Evolutionary conservation across 2,329 filamentous ascomycete species (phyloP).

Genomic region (Alternaria angustiovoidea): DNA sequence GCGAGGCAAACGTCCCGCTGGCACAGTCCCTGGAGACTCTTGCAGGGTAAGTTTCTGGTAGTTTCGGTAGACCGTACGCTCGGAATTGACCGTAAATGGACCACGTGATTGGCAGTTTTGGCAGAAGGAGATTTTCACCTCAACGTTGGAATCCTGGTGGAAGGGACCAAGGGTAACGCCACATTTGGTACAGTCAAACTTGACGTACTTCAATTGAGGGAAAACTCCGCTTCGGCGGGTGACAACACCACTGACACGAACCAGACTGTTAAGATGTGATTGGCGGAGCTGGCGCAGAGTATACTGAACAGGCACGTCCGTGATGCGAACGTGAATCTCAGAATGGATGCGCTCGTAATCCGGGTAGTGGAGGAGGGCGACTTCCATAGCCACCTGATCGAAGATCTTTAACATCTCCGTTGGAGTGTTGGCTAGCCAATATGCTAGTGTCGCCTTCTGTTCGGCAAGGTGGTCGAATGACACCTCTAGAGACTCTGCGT

Average conservation of each 20-base stretch:
- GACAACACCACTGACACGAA: conserved; percentile 93
- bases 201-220: conserved; percentile 97
- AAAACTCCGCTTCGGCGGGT: conserved; percentile 95
- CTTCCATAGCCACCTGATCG: conserved; percentile 95
- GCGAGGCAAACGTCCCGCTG: conserved; percentile 90
- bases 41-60: conserved; percentile 98
- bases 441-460: conserved; percentile 91
- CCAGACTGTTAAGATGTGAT: conserved; percentile 92
- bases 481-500: conserved; percentile 94
- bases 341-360: conserved; percentile 98
- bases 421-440: conserved; percentile 94
- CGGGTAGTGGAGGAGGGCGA: conserved; percentile 93
- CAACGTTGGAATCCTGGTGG: conserved; percentile 94
- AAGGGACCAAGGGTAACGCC: conserved; percentile 91
- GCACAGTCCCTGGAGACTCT: conserved; percentile 95
- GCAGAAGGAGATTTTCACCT: conserved; percentile 96
- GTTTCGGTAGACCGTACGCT: conserved; percentile 98
- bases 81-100: conserved; percentile 93
- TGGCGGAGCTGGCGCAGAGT: conserved; percentile 95
- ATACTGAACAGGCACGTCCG: conserved; percentile 91
- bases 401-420: conserved; percentile 96
- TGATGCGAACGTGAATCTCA: conserved; percentile 97
- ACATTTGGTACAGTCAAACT: conserved; percentile 96
- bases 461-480: conserved; percentile 92
- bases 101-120: conserved; percentile 95